Evolutionary conservation across 495 filamentous ascomycete genomes (phyloP), one percentile per base, ranked within the genome.

Genomic region (Cercophora newfieldiana): DNA sequence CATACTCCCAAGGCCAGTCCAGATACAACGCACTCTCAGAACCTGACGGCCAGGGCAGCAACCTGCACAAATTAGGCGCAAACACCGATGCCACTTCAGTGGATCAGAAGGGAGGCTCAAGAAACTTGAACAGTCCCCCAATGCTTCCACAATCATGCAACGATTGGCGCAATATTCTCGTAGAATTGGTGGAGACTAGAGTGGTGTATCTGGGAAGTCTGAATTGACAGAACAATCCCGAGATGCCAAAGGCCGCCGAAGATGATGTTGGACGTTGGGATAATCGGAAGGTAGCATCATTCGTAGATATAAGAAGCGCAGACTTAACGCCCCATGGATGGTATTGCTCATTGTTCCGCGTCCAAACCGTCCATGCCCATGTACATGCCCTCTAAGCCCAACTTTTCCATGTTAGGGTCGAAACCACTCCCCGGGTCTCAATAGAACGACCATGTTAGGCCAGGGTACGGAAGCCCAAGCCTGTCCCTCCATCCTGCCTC

Each of bases 241-340:
- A 33, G 31, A 19, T 53, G 37, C 54, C 63, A 50, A 47, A 65
- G 25, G 22, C 3, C n/a, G 54, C 21, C 14, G 8, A 18, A 12
- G 28, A 48, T 12, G 28, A 26, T 26, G 56, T 57, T 58, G 56
- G 58, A 21, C 30, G 56, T 51, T 44, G 31, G 57, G 22, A 64
- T 55, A 59, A 73, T 65, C 61, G 62, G 65, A 66, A 66, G 37
- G 37, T 44, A 44, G 72, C 72, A 72, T 69, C 68, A 68, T 72
- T 74, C 66, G 70, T 72, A 37, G 56, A 68, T 65, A 71, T 69
- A 69, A 68, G 65, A 75, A 75, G 66, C 65, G 70, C 70, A 74
- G 74, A 72, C 72, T 68, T 71, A 75, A 75, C 74, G 74, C 74
- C 74, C 73, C 74, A 67, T 74, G 70, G 68, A 75, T 74, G 74